Percentiles rank a stretch among this genome's conserved stretches.
phyloP scores from a whole-genome alignment of 352 stramenopile species.

The Phytopythium kandeliae region DNA sequence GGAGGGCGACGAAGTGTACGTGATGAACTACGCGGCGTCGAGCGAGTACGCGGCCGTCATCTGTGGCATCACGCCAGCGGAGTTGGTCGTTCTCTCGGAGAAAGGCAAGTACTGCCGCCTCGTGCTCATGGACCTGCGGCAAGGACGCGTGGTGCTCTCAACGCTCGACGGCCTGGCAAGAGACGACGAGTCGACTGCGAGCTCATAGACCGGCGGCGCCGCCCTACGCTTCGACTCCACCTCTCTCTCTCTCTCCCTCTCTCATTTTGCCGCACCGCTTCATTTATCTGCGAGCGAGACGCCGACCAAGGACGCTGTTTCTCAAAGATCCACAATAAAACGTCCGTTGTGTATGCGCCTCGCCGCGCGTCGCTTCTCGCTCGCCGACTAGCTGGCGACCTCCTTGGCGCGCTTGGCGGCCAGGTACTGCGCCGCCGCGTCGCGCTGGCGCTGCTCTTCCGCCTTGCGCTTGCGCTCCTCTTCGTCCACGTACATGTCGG shows the following conservation, averaged over 20 bases:
- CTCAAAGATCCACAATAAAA: conserved; percentile 22
- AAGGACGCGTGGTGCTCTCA: conserved; percentile 51
- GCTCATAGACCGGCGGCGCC: conserved; percentile 27
- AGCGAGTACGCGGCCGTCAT: conserved; percentile 68
- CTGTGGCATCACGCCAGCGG: conserved; percentile 56
- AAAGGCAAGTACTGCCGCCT: conserved; percentile 76
- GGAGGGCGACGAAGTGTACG: conserved; percentile 72
- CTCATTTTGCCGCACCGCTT: conserved; percentile 15
- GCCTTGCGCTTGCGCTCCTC: conserved; percentile 2
- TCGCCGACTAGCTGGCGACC: conserved; percentile 2
- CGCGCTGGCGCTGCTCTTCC: conserved; percentile 40
- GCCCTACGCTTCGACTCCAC: conserved; percentile 8
- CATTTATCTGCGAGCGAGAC: conserved; percentile 7
- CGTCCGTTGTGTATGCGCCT: conserved; percentile 14
- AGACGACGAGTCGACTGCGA: conserved; percentile 39
- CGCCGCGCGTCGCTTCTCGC: background rate
- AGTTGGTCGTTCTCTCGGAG: conserved; percentile 76
- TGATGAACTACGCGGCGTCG: conserved; percentile 50
- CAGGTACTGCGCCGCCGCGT: conserved; percentile 49
- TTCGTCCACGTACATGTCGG: conserved; percentile 58
- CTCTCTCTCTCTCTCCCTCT: conserved; percentile 19
- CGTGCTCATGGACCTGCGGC: conserved; percentile 70
- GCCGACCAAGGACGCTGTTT: background rate
- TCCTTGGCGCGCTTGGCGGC: conserved; percentile 46
- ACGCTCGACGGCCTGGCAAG: conserved; percentile 39